Evolutionary conservation across 2,329 filamentous ascomycete species (phyloP).

Genomic region (Aspergillus phoenicis): DNA sequence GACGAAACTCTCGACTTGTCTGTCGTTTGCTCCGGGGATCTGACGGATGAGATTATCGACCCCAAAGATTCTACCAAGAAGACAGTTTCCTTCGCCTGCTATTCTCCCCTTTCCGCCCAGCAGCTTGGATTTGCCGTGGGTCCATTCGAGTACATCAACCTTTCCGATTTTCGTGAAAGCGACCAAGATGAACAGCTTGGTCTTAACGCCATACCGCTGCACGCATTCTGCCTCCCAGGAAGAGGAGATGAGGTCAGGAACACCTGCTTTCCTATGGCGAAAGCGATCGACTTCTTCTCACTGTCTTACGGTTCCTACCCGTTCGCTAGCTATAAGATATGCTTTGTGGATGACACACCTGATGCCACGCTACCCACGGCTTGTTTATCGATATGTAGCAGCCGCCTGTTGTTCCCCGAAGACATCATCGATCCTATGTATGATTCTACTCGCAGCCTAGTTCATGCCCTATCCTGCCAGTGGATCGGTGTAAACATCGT

Average conservation of each 20-base stretch:
- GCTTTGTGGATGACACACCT: constrained; percentile 88
- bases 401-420: constrained; percentile 78
- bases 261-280: constrained; percentile 80
- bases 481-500: constrained; percentile 95
- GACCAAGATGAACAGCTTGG: constrained; percentile 91
- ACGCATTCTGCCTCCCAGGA: constrained; percentile 87
- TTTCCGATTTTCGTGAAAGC: constrained; percentile 84
- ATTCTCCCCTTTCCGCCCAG: constrained; percentile 74
- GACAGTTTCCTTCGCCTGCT: constrained; percentile 80
- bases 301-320: constrained; percentile 88
- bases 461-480: constrained; percentile 83
- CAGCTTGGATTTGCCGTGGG: constrained; percentile 94
- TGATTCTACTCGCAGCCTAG: constrained; percentile 75
- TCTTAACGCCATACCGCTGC: constrained; percentile 81
- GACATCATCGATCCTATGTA: constrained; percentile 84
- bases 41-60: constrained; percentile 80
- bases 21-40: constrained; percentile 85
- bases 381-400: constrained; percentile 85
- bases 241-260: constrained; percentile 81
- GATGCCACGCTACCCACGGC: constrained; percentile 75
- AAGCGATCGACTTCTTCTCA: constrained; percentile 86
- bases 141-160: constrained; percentile 89
- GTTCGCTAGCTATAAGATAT: constrained; percentile 87
- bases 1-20: constrained; percentile 87
- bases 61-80: constrained; percentile 78